Evolutionary conservation across 2,329 filamentous ascomycete species (phyloP).

Genomic region (Talaromyces piceae): DNA sequence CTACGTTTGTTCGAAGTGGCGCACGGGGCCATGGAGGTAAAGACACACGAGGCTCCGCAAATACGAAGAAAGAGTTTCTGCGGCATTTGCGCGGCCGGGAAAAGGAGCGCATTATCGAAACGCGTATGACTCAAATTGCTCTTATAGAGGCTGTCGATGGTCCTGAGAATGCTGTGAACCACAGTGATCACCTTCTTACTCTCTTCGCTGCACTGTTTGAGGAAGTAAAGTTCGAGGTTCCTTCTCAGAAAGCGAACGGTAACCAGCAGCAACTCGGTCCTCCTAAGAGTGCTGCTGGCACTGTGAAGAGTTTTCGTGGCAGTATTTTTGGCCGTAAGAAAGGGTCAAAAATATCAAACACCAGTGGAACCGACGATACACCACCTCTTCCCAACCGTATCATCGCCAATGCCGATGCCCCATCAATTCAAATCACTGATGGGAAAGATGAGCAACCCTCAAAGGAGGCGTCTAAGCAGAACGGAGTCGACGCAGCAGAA

Average conservation of each 20-base stretch:
- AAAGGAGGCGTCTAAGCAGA: slow-evolving; percentile 17
- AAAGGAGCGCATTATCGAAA: slow-evolving; percentile 80
- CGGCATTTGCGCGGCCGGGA: slow-evolving; percentile 78
- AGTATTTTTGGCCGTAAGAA: slow-evolving; percentile 68
- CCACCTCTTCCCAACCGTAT: slow-evolving; percentile 16
- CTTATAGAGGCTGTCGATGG: slow-evolving; percentile 79
- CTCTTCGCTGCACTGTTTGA: slow-evolving; percentile 79
- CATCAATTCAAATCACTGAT: slow-evolving; percentile 69
- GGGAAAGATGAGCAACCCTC: slow-evolving; percentile 28
- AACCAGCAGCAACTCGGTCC: slow-evolving; percentile 40
- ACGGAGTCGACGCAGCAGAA: neutral
- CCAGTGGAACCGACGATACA: slow-evolving; percentile 29
- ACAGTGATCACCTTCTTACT: slow-evolving; percentile 73
- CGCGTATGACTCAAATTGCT: slow-evolving; percentile 89
- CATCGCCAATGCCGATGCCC: slow-evolving; percentile 38
- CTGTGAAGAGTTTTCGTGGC: slow-evolving; percentile 60
- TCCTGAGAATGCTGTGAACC: slow-evolving; percentile 77
- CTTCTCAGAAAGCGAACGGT: slow-evolving; percentile 29
- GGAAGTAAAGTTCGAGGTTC: slow-evolving; percentile 41
- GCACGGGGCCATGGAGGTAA: slow-evolving; percentile 26
- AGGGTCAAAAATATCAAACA: slow-evolving; percentile 38
- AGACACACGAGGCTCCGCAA: slow-evolving; percentile 13
- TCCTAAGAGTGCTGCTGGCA: slow-evolving; percentile 64
- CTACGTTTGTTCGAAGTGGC: slow-evolving; percentile 60
- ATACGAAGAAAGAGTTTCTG: slow-evolving; percentile 47